Evolutionary conservation across 2,329 filamentous ascomycete genomes (phyloP).

Genomic region (Ophiostoma novo-ulmi): DNA sequence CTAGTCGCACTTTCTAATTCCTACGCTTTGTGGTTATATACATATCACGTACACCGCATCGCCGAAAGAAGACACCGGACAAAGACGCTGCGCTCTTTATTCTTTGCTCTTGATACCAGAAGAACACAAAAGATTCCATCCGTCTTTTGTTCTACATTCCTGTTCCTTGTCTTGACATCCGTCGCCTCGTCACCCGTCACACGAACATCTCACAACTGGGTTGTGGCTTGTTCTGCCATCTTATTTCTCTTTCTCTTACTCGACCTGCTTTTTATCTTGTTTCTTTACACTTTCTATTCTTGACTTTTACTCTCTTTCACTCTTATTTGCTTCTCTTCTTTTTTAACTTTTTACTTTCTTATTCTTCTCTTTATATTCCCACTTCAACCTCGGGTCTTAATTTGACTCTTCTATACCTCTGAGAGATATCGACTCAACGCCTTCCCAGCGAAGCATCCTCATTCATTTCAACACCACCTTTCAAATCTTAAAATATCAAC

Average conservation of each 20-base stretch:
- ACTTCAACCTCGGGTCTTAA: no score
- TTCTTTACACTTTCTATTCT: not conserved
- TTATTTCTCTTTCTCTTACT: not conserved
- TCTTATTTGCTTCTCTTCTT: constrained; percentile 1
- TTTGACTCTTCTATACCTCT: not conserved
- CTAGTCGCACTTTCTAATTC: not conserved
- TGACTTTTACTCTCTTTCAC: not conserved
- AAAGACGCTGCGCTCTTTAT: constrained; percentile 21
- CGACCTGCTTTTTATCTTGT: not conserved
- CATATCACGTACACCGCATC: constrained; percentile 6
- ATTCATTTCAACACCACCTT: constrained; percentile 2
- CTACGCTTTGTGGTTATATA: not conserved
- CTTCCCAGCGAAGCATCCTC: constrained; percentile 14
- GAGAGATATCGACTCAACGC: not conserved
- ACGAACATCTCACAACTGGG: constrained; percentile 26
- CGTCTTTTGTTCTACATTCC: constrained; percentile 6
- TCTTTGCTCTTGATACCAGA: not conserved
- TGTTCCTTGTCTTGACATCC: constrained; percentile 13
- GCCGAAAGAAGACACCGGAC: constrained; percentile 19
- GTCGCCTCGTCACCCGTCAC: constrained; percentile 16
- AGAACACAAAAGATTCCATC: not conserved
- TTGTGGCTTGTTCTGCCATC: constrained; percentile 23
- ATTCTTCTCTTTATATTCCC: not conserved
- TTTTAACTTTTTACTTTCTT: constrained; percentile 14
- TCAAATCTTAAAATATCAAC: no score